Percentiles rank a stretch among this genome's conserved stretches.
phyloP scores from a whole-genome alignment of 2,329 filamentous ascomycete genomes.

The Fusarium camptoceras region DNA sequence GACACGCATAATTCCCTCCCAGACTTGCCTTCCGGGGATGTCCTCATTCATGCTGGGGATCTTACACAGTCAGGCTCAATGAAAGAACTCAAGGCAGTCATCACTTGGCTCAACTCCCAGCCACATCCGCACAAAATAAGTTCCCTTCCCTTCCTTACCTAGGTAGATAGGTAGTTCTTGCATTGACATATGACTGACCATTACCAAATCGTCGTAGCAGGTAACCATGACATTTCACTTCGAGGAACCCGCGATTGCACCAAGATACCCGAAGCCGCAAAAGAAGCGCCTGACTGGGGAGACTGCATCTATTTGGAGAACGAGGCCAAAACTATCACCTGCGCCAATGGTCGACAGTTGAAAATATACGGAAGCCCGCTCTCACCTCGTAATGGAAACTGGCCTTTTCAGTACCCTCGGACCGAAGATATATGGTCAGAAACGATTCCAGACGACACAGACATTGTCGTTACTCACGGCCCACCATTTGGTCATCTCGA shows the following conservation, averaged over 20 bases:
- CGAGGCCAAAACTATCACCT: constrained; percentile 23
- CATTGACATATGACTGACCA: background rate
- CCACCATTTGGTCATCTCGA: constrained; percentile 54
- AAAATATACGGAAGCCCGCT: constrained; percentile 49
- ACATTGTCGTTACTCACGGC: constrained; percentile 56
- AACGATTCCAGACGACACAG: constrained; percentile 43
- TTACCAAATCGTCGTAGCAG: constrained; percentile 55
- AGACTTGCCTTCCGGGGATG: constrained; percentile 55
- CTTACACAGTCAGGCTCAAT: constrained; percentile 59
- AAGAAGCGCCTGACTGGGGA: constrained; percentile 40
- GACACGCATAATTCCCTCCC: constrained; percentile 58
- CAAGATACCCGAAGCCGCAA: background rate
- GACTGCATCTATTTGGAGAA: constrained; percentile 45
- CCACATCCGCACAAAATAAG: constrained; percentile 55
- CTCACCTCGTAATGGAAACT: constrained; percentile 51
- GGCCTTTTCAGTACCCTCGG: constrained; percentile 57
- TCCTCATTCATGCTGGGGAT: constrained; percentile 62
- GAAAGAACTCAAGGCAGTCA: constrained; percentile 53
- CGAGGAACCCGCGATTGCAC: constrained; percentile 29
- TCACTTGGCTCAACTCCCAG: constrained; percentile 57
- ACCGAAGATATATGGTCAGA: constrained; percentile 46
- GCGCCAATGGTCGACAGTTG: constrained; percentile 47
- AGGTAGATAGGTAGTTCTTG: background rate
- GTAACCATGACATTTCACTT: constrained; percentile 58
- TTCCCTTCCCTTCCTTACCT: background rate